Conservation (phyloP, 805 yeast species). For the Monosporozyma servazzii region DNA sequence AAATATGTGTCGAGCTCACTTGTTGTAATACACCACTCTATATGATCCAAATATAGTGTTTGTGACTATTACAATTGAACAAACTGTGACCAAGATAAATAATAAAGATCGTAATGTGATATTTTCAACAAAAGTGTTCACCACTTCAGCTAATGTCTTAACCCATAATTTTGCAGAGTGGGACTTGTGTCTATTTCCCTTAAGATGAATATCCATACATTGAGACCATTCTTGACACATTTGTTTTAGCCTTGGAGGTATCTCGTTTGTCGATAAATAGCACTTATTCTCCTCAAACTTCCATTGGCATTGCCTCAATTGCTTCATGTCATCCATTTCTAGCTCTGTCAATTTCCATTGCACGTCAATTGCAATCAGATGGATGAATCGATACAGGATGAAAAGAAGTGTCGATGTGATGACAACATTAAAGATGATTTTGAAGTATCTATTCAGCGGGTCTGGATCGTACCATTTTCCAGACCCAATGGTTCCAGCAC, state of each 20-base stretch:
- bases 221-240: constrained; percentile 66
- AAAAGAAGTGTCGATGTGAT: constrained; percentile 44
- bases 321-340: neutral
- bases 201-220: constrained; percentile 42
- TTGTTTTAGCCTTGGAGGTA: constrained; percentile 71
- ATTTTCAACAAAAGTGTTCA: constrained; percentile 65
- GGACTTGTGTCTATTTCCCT: constrained; percentile 39
- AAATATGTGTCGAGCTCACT: neutral
- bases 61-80: constrained; percentile 45
- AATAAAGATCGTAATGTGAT: constrained; percentile 61
- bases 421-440: constrained; percentile 47
- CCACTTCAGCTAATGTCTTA: constrained; percentile 71
- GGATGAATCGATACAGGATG: constrained; percentile 41
- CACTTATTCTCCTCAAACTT: constrained; percentile 63
- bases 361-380: constrained; percentile 59
- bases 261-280: constrained; percentile 44
- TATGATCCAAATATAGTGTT: constrained; percentile 42
- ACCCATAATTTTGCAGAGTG: constrained; percentile 70
- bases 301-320: neutral
- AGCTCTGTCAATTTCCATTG: constrained; percentile 44
- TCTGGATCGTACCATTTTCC: constrained; percentile 5
- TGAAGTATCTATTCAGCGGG: constrained; percentile 38
- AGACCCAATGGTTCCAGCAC: neutral
- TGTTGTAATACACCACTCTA: constrained; percentile 20
- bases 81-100: constrained; percentile 36